These are phyloP conservation scores for Trypanosoma scelopori DNA, from an alignment of 208 protist species.

Conservation along the genomic window DNA sequence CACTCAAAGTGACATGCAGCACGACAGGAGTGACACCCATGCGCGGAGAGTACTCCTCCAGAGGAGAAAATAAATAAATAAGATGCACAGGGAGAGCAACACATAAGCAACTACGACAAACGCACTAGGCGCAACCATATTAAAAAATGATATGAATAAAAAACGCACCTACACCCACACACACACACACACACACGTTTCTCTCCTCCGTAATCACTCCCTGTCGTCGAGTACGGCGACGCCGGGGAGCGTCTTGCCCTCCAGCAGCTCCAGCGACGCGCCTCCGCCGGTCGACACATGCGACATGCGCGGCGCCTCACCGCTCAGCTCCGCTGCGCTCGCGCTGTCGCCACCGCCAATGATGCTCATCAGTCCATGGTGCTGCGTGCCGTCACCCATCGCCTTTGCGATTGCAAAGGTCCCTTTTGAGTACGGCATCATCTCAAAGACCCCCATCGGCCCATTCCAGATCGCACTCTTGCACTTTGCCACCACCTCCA, in stretches of 20 bases:
- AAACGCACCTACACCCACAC: not conserved
- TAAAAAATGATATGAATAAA: too few relatives aligned
- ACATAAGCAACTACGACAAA: too few relatives aligned
- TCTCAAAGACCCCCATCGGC: constrained; percentile 98
- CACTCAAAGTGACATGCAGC: too few relatives aligned
- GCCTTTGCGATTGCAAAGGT: constrained; percentile 86
- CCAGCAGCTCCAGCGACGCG: constrained; percentile 98
- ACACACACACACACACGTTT: not conserved
- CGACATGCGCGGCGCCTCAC: constrained; percentile 91
- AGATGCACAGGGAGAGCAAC: too few relatives aligned
- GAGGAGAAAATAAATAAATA: too few relatives aligned
- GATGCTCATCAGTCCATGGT: constrained; percentile 85
- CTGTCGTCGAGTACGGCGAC: constrained; percentile 83
- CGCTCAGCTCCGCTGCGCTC: constrained; percentile 90
- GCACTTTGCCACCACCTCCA: constrained; percentile 65
- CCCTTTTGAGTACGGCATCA: constrained; percentile 94
- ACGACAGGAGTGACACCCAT: too few relatives aligned
- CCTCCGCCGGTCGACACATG: constrained; percentile 99
- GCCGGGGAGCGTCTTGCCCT: constrained; percentile 95
- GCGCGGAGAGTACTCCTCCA: too few relatives aligned
- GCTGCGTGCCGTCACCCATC: constrained; percentile 67
- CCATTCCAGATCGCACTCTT: constrained; percentile 98
- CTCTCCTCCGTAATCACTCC: constrained; percentile 24
- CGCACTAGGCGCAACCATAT: too few relatives aligned
- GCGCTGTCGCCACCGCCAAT: constrained; percentile 97